Evolutionary conservation across 306 rosid genomes (phyloP), one percentile per base, ranked within the genome.

Genomic region (Purshia tridentata): DNA sequence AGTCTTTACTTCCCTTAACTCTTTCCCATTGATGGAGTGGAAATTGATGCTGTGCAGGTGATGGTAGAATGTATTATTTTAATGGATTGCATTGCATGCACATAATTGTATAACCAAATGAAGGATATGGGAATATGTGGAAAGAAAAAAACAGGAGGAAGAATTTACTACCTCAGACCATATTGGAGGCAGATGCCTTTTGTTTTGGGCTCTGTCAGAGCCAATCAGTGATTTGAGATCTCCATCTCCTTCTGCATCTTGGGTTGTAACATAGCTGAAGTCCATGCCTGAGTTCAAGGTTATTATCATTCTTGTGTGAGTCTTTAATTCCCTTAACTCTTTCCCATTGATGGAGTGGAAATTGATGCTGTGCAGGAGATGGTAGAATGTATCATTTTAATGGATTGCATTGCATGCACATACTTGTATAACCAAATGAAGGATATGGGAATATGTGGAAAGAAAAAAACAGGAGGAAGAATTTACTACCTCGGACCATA

Each of bases 211-310:
- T 82, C 87, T 81, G 41, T 84, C 92, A 9, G 91, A 57, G 72
- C 85, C 89, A 50, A 91, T 75, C 81, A 91, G 54, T 62, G 90
- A 88, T 80, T 85, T 88, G 50, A 91, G 88, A 66, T 91, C 97
- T 50, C 89, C 92, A 44, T 87, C 92, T n/a, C 86, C 83, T 82
- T 88, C 96, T 18, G 81, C 72, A 72, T 87, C 91, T 53, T 82
- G 84, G 68, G 76, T 66, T 51, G 81, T 81, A 72, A 91, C 92
- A 74, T 89, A 81, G 82, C 90, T 83, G 87, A 91, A 91, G 83
- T 91, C 97, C 92, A 91, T 91, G 69, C 97, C 97, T 5, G 97
- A n/a, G n/a, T n/a, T n/a, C n/a, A n/a, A n/a, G n/a, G n/a, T n/a
- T 44, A 44, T 5, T 44, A 5, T 6, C 47, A 6, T 44, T 29